Base-by-base conservation (phyloP, 2,329 filamentous ascomycete genomes). In the Stenocarpella maydis region DNA sequence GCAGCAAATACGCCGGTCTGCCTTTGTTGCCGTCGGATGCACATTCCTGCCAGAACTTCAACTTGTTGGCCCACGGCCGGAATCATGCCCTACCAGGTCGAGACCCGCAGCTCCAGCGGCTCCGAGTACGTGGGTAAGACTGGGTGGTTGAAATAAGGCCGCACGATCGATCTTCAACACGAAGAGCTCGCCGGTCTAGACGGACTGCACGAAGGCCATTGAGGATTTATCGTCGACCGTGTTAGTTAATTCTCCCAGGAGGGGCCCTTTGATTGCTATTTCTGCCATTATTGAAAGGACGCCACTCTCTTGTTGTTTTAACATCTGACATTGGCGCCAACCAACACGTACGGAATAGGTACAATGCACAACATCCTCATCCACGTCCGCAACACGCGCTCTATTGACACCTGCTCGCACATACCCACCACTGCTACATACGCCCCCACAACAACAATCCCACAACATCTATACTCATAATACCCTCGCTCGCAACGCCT, bases 41-140 rank as follows among this genome's bases (percentile, higher is more conserved):
- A 28, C 15, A 41, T 3, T 65, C 5, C 31, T 65, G 61, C 61
- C 61, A 65, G 34, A 65, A 65, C 34, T 19, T 12, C 34, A 65
- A n/a, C 21, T 31, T 19, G 28, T 53, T 65, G 8, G 39, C 52
- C 19, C 26, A 65, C 19, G 17, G 9, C 31, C 8, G 24, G 61
- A 10, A 39, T 21, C 17, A 6, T 39, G 15, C 43, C 61, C 12
- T 43, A 34, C 34, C 34, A 41, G 5, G 47, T 65, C 8, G 61
- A 65, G 6, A 65, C 17, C 10, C 61, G 47, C 8, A 53, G 47
- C 17, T 65, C 34, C 24, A 53, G 26, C 2, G 61, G 61, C 47
- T 50, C 21, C 7, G 19, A 5, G 15, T 52, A 60, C 37, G 28
- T 24, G 39, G 31, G 31, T 4, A n/a, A 19, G 21, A n/a, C 54